These are phyloP conservation scores for Castanea mollissima DNA, from an alignment of 306 rosid genomes.

Conservation along the genomic window DNA sequence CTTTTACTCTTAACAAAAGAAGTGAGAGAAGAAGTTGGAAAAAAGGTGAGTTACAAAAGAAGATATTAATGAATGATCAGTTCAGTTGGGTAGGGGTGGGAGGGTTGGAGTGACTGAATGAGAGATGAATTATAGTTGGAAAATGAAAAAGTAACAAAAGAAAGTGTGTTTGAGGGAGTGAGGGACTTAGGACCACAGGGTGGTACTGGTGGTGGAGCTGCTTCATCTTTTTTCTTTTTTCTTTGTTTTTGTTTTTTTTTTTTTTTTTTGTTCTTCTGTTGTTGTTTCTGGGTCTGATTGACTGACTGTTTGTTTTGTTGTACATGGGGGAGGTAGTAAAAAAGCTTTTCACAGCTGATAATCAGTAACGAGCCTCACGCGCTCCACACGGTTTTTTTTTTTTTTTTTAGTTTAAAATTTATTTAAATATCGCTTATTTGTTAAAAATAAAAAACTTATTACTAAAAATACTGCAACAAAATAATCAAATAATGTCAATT, in stretches of 20 bases:
- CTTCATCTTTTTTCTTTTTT: conserved; percentile 20
- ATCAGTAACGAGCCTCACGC: too few relatives aligned
- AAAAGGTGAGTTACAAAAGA: neutral
- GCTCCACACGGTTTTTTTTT: too few relatives aligned
- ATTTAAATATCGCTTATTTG: too few relatives aligned
- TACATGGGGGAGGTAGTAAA: neutral
- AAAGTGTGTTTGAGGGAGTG: conserved; percentile 11
- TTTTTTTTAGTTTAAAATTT: too few relatives aligned
- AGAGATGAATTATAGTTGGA: conserved; percentile 10
- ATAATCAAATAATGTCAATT: too few relatives aligned
- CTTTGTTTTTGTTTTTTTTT: neutral
- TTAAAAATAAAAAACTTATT: too few relatives aligned
- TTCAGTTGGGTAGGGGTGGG: conserved; percentile 10
- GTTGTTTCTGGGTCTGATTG: neutral
- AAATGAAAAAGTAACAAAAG: neutral
- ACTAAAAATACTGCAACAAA: too few relatives aligned
- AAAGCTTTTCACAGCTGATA: too few relatives aligned
- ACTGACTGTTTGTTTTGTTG: neutral
- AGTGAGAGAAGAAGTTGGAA: neutral
- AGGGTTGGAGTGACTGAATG: neutral
- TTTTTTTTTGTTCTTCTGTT: neutral
- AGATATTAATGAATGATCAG: conserved; percentile 1
- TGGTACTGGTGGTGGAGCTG: neutral
- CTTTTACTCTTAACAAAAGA: neutral
- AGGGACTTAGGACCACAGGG: conserved; percentile 47